Base-by-base conservation (phyloP, 2,329 filamentous ascomycete species). In the Trichoderma guizhouense region DNA sequence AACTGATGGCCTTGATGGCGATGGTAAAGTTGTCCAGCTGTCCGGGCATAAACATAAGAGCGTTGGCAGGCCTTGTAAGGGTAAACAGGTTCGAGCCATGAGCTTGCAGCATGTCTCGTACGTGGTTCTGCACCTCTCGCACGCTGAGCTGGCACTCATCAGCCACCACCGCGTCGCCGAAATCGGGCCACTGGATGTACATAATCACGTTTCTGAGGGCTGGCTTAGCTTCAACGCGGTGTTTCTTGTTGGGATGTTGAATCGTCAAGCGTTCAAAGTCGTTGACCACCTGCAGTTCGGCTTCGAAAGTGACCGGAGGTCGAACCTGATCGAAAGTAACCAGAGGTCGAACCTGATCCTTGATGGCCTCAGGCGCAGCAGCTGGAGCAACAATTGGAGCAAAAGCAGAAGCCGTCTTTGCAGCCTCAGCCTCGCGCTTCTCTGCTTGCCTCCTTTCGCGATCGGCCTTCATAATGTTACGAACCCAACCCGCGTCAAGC, bases 91-190 rank as follows among this genome's bases (percentile, higher is more conserved):
- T 60, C 24, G 47, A 18, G n/a, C 74, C 72, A 11, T 74, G 74
- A 26, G 71, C 62, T 3, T 73, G 71, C 21, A 78, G 73, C 21
- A 80, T 73, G 43, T 71, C 70, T 14, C 74, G 32, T 24, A 77
- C 75, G 28, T 75, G 69, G 32, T 66, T 66, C 64, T 74, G 72
- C 12, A 80, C 67, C 15, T 11, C 28, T 9, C 15, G 70, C 73
- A 88, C 43, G 30, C 74, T 76, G 47, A 77, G 77, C 14, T 67
- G 69, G 62, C 78, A 77, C 51, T 76, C 72, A 18, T 77, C 79
- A 32, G 79, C 74, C 64, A 81, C 72, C 61, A 78, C 79, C 51
- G 76, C 75, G 73, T 77, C 74, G 53, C 79, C 80, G 24, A 76
- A 77, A 43, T 76, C 76, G 6, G 62, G 47, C 78, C 78, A 79